phyloP scores from a whole-genome alignment of 306 rosid genomes.

The Rosa rugosa region DNA sequence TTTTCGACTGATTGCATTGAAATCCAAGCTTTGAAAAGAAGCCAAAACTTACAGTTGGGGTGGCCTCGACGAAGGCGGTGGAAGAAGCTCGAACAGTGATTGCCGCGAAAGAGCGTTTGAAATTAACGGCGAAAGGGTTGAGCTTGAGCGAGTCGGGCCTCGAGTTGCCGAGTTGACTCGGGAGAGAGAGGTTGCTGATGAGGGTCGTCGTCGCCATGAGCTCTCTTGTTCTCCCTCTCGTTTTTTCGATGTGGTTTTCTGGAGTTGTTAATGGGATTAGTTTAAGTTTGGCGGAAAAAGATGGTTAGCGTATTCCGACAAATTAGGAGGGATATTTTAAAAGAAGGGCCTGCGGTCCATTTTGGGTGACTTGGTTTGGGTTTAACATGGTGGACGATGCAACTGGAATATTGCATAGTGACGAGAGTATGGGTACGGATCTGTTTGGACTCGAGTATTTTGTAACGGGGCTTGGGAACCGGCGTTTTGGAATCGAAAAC shows the following conservation, averaged over 20 bases:
- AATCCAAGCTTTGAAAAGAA: background rate
- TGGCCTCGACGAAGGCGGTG: constrained; percentile 36
- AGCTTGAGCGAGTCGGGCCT: constrained; percentile 26
- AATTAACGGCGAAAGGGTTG: constrained; percentile 13
- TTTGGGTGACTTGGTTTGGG: background rate
- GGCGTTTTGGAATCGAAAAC: too few species aligned
- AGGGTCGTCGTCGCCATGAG: constrained; percentile 38
- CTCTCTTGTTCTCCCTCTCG: background rate
- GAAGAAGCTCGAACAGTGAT: constrained; percentile 47
- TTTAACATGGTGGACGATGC: too few species aligned
- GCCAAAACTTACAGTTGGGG: constrained; percentile 22
- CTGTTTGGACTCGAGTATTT: too few species aligned
- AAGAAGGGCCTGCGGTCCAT: background rate
- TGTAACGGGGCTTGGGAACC: too few species aligned
- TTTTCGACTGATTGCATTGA: background rate
- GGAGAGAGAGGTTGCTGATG: constrained; percentile 23
- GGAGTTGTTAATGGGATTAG: background rate
- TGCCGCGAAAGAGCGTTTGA: constrained; percentile 27
- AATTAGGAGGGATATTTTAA: background rate
- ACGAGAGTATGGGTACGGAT: too few species aligned
- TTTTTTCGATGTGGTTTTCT: background rate
- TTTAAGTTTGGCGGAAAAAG: background rate
- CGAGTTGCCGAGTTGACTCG: constrained; percentile 27
- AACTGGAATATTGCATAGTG: too few species aligned
- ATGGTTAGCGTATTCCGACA: background rate